Evolutionary conservation across 2,329 filamentous ascomycete genomes (phyloP).

Genomic region (Albifimbria verrucaria): DNA sequence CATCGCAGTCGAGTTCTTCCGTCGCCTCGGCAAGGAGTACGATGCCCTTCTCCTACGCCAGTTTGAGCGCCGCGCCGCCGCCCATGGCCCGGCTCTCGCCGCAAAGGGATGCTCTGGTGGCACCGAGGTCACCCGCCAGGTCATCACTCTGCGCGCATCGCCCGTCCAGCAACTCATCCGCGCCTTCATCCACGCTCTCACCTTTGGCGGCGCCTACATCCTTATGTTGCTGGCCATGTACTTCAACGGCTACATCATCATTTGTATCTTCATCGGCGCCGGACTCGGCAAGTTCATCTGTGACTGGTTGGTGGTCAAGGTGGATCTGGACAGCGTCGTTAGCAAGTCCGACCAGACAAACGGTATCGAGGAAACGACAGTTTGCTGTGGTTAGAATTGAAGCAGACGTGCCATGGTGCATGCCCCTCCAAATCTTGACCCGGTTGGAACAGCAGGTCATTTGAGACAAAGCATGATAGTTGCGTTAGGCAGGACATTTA

Average conservation of each 20-base stretch:
- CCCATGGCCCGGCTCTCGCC: conserved; percentile 17
- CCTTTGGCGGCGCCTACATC: conserved; percentile 74
- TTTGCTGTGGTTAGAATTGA: conserved; percentile 38
- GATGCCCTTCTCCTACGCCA: conserved; percentile 61
- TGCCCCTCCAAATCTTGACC: no score
- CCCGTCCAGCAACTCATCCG: conserved; percentile 62
- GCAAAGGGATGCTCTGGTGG: conserved; percentile 16
- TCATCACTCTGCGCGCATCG: conserved; percentile 48
- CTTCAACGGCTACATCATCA: conserved; percentile 70
- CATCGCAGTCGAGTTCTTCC: conserved; percentile 67
- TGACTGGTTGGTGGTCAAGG: conserved; percentile 46
- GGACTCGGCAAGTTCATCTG: conserved; percentile 52
- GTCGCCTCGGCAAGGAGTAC: conserved; percentile 68
- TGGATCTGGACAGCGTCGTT: conserved; percentile 28
- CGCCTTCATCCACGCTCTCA: conserved; percentile 63
- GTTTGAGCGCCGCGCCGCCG: conserved; percentile 30
- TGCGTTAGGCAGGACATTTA: not conserved
- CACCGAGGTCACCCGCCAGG: conserved; percentile 16
- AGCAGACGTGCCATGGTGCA: no score
- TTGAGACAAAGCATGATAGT: not conserved
- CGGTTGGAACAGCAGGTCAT: not conserved
- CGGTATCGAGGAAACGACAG: conserved; percentile 42
- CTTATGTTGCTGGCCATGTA: conserved; percentile 68
- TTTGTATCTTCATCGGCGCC: conserved; percentile 64
- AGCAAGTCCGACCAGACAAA: conserved; percentile 17